These are phyloP conservation scores for Sarocladium strictum DNA, from an alignment of 2,329 filamentous ascomycete species.

Conservation along the genomic window DNA sequence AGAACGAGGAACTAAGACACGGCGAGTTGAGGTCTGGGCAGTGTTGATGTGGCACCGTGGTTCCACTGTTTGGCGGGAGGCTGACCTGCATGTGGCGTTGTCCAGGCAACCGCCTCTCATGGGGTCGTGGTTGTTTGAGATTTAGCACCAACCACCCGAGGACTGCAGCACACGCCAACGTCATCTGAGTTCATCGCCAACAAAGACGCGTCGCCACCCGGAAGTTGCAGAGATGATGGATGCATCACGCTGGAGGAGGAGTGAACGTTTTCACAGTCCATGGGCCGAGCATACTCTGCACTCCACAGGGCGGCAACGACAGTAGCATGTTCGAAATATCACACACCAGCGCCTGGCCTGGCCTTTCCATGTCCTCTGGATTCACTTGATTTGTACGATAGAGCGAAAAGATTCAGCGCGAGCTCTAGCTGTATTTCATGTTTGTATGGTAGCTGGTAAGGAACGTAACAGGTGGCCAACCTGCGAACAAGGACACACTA, in stretches of 20 bases:
- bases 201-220: too few species aligned
- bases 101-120: background rate
- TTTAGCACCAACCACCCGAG: background rate
- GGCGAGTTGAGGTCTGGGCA: background rate
- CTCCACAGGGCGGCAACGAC: too few species aligned
- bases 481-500: background rate
- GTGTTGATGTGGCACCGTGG: conserved; percentile 7
- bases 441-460: background rate
- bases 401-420: background rate
- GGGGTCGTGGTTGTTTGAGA: background rate
- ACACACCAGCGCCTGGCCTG: too few species aligned
- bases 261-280: too few species aligned
- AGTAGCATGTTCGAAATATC: too few species aligned
- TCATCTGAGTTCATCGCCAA: too few species aligned
- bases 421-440: conserved; percentile 1
- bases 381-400: background rate
- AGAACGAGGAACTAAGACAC: conserved; percentile 6
- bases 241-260: too few species aligned
- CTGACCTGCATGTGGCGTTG: conserved; percentile 1
- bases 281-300: too few species aligned
- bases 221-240: too few species aligned
- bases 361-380: too few species aligned
- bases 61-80: conserved; percentile 6
- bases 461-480: conserved; percentile 3
- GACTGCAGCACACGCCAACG: too few species aligned